Percentiles rank a stretch among this genome's conserved stretches.
phyloP scores from a whole-genome alignment of 108 stramenopile genomes.

The Cyclotella sp. region DNA sequence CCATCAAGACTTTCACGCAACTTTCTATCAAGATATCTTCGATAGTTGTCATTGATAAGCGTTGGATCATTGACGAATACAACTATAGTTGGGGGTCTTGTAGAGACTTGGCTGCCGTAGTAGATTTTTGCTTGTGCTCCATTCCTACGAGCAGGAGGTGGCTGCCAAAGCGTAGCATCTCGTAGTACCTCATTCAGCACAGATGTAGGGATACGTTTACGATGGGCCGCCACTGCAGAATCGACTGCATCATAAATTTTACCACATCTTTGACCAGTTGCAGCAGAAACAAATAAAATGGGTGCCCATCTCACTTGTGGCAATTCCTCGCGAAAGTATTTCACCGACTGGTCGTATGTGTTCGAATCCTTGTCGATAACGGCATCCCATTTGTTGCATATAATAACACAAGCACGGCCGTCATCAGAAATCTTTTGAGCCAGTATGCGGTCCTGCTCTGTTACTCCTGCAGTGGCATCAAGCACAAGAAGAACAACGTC shows the following conservation, averaged over 20 bases:
- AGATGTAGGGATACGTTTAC: conserved; percentile 89
- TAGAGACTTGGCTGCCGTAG: conserved; percentile 93
- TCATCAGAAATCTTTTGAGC: conserved; percentile 94
- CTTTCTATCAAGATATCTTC: conserved; percentile 95
- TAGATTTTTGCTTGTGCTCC: conserved; percentile 94
- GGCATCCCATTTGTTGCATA: conserved; percentile 98
- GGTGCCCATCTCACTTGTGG: conserved; percentile 95
- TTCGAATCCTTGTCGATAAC: conserved; percentile 93
- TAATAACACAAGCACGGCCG: conserved; percentile 95
- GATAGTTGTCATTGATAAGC: conserved; percentile 93
- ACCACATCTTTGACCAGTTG: conserved; percentile 93
- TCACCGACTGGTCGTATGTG: conserved; percentile 84
- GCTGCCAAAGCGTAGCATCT: conserved; percentile 96
- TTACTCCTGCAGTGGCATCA: conserved; percentile 96
- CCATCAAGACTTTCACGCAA: conserved; percentile 93
- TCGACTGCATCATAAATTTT: conserved; percentile 93
- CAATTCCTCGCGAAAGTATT: conserved; percentile 88
- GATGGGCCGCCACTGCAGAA: conserved; percentile 84
- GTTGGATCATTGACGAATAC: conserved; percentile 95
- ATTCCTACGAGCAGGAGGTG: conserved; percentile 89
- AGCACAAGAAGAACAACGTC: conserved; percentile 95
- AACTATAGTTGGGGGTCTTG: conserved; percentile 93
- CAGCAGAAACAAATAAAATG: conserved; percentile 94
- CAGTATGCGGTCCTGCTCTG: conserved; percentile 94
- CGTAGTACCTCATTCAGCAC: conserved; percentile 96